These are phyloP conservation scores for Cystoisospora suis DNA, from an alignment of 169 alveolate species.

Conservation along the genomic window DNA sequence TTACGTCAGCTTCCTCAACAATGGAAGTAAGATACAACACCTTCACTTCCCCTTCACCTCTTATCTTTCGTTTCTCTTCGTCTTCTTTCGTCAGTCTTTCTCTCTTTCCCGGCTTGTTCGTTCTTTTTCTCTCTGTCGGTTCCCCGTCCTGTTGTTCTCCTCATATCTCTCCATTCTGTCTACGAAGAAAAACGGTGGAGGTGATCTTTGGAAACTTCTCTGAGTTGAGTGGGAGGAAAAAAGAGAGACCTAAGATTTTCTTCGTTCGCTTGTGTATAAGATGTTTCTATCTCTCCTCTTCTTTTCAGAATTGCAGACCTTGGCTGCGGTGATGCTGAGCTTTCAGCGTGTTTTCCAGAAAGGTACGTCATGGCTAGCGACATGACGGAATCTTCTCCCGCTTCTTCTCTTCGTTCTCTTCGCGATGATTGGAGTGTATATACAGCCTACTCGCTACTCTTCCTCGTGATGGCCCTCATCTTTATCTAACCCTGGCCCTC, in stretches of 20 bases:
- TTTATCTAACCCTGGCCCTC: neutral
- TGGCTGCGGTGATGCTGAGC: conserved; percentile 24
- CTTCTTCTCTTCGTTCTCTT: neutral
- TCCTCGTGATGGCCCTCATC: neutral
- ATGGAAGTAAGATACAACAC: conserved; percentile 43
- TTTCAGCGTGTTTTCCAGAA: neutral
- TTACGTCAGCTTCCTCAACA: conserved; percentile 44
- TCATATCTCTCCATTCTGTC: no score
- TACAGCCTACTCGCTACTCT: neutral
- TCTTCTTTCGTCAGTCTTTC: neutral
- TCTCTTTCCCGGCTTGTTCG: neutral
- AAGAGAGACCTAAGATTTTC: no score
- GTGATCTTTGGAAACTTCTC: no score
- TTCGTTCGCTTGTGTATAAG: neutral
- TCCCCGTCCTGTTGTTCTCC: no score
- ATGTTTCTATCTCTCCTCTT: neutral
- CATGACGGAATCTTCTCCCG: neutral
- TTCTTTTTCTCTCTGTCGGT: neutral
- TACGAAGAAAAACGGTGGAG: no score
- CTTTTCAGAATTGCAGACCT: neutral
- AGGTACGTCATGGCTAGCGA: neutral
- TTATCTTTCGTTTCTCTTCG: neutral
- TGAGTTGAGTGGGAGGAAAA: no score
- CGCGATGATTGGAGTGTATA: neutral
- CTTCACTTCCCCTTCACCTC: neutral